Base-by-base conservation (phyloP, 1,284 basidiomycete genomes). In the Sparassis latifolia region DNA sequence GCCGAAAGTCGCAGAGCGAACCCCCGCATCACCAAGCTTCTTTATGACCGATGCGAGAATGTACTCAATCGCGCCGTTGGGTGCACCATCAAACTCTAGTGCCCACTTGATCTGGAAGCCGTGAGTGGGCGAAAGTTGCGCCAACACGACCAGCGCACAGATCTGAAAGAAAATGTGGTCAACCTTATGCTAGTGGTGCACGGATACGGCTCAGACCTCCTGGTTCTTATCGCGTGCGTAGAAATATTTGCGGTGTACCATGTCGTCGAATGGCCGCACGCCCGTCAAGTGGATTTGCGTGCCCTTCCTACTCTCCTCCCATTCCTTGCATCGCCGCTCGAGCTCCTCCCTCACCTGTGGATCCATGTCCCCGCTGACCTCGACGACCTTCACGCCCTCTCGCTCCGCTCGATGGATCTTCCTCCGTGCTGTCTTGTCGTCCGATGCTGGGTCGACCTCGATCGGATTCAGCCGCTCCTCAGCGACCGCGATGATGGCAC, bases 81-180 rank as follows among this genome's bases (percentile, higher is more conserved):
- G 75, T 5, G 76, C 74, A 33, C 67, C 70, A 6, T 78, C 77
- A 67, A 80, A 82, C 57, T 77, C 76, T 40, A 80, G 67, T 2
- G 77, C 73, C 75, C 77, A 82, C 62, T 82, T 82, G 64, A 80
- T 74, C 61, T 82, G 79, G 63, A 71, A 75, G 4, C 78, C 79
- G 51, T 77, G 67, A 50, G 66, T 61, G 3, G 75, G 68, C 3
- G 77, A 66, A 10, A 82, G 69, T 62, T 79, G 76, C 6, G 78
- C 75, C 3, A 82, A 63, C 29, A 79, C 78, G 48, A 81, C 75
- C 51, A 81, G 62, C 1, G 71, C 72, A 53, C 69, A 67, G 7
- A 68, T 59, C 67, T 71, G 52, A 20, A 20, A 20, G 20, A 20
- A 20, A 20, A 20, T 20, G 20, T 20, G 20, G 20, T 20, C 20